These are phyloP conservation scores for Xylaria scruposa DNA, from an alignment of 495 filamentous ascomycete genomes.

Conservation along the genomic window DNA sequence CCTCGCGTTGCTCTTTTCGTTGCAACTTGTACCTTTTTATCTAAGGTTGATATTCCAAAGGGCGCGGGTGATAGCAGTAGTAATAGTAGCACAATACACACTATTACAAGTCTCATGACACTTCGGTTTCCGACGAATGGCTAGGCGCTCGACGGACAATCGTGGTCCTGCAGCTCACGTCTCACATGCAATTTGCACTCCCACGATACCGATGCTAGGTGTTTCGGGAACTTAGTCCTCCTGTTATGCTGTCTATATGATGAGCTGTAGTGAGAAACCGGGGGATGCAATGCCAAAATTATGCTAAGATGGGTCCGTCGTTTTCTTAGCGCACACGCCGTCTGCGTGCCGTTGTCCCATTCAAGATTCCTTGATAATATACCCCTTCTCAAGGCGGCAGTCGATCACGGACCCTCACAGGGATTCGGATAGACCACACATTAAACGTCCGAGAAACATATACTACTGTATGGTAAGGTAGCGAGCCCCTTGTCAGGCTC, in stretches of 20 bases:
- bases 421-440: conserved; percentile 10
- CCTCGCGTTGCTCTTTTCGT: not conserved
- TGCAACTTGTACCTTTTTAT: not conserved
- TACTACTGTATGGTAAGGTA: not conserved
- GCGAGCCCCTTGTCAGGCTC: conserved; percentile 17
- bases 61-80: not conserved
- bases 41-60: not conserved
- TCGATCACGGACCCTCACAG: conserved; percentile 27
- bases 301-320: not conserved
- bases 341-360: conserved; percentile 19
- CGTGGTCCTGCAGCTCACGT: conserved; percentile 20
- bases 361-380: conserved; percentile 16
- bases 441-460: conserved; percentile 10
- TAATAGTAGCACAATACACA: conserved; percentile 10
- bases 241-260: not conserved
- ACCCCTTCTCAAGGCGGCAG: conserved; percentile 23
- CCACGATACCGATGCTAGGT: conserved; percentile 11
- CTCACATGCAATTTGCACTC: conserved; percentile 12
- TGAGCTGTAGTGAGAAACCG: not conserved
- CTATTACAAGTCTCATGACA: conserved; percentile 7
- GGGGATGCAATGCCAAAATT: conserved; percentile 6
- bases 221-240: conserved; percentile 10
- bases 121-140: conserved; percentile 20
- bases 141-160: conserved; percentile 10
- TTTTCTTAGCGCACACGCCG: conserved; percentile 13